Conservation (phyloP, 495 filamentous ascomycete genomes). For the Penicillium egyptiacum region DNA sequence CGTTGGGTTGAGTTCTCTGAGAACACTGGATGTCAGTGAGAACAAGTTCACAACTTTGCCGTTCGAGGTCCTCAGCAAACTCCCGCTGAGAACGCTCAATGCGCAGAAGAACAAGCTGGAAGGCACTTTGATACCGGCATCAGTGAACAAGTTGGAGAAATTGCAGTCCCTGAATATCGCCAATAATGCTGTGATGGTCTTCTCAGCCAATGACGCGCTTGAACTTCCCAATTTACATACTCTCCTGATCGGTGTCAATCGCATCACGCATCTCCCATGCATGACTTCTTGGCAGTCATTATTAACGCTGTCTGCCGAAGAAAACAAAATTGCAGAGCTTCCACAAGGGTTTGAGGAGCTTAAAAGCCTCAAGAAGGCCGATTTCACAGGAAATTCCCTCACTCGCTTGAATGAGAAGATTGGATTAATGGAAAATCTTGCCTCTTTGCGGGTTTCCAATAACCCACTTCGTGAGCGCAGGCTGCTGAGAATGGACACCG, state of each 20-base stretch:
- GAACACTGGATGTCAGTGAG: slow-evolving; percentile 71
- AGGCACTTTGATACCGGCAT: slow-evolving; percentile 66
- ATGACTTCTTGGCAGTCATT: slow-evolving; percentile 71
- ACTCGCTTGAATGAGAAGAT: slow-evolving; percentile 71
- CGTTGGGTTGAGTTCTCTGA: slow-evolving; percentile 61
- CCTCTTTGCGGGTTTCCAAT: slow-evolving; percentile 70
- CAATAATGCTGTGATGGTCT: slow-evolving; percentile 65
- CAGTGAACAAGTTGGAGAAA: slow-evolving; percentile 54
- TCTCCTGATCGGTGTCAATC: slow-evolving; percentile 73
- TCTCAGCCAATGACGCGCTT: slow-evolving; percentile 52
- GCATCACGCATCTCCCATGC: slow-evolving; percentile 68
- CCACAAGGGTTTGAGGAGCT: slow-evolving; percentile 72
- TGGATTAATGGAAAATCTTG: slow-evolving; percentile 75
- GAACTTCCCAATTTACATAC: slow-evolving; percentile 70
- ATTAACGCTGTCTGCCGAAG: slow-evolving; percentile 69
- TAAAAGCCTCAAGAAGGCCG: slow-evolving; percentile 65
- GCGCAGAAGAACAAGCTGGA: slow-evolving; percentile 77
- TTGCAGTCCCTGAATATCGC: slow-evolving; percentile 76
- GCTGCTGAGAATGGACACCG: slow-evolving; percentile 73
- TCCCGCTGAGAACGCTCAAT: slow-evolving; percentile 72
- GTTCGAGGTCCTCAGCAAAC: slow-evolving; percentile 59
- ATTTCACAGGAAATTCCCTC: slow-evolving; percentile 83
- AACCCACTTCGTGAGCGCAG: slow-evolving; percentile 89
- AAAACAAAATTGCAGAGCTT: slow-evolving; percentile 72
- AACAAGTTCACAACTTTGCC: slow-evolving; percentile 72